Base-by-base conservation (phyloP, 2,329 filamentous ascomycete genomes). In the Arthrobotrys entomopaga region DNA sequence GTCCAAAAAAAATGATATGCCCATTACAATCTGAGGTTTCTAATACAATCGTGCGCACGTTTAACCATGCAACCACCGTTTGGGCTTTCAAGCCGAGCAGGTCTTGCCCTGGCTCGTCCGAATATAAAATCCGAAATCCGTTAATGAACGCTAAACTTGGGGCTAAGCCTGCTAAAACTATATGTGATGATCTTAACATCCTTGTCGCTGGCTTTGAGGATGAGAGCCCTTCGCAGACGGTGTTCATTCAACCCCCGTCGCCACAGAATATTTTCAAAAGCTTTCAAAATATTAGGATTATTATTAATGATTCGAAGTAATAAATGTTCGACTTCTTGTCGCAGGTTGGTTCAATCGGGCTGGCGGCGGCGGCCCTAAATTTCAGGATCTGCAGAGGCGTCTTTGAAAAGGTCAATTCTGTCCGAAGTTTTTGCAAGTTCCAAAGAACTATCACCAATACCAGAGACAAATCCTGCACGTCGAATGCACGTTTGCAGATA, bases 121-220 rank as follows among this genome's bases (percentile, higher is more conserved):
- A 65, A 65, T 72, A 72, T 72, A 72, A 72, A 34, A 72, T 65
- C 67, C 67, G 67, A 64, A 72, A 71, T 65, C 60, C 60, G 56
- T 69, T 59, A 72, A 59, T 65, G 53, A 72, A 60, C 38, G 42
- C 49, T 43, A 54, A 52, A 46, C 46, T 38, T 46, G 15, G 48
- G 20, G 29, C 67, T 65, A 72, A 54, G 46, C 60, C 34, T 54
- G 54, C 43, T 61, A 22, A 42, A 58, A 53, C 49, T 60, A 72
- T 72, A 72, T 72, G 60, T 72, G 60, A 72, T 65, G 67, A 72
- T 72, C 67, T 65, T 72, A 64, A 72, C 46, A 54, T 72, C 67
- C 67, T 65, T 22, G 67, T 72, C 67, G 46, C 59, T 72, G 54
- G 59, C 48, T 53, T 72, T 52, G 15, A 53, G 34, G 7, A 34